These are phyloP conservation scores for Kurtzmaniella quercitrusa DNA, from an alignment of 1,139 yeast genomes.

Conservation along the genomic window DNA sequence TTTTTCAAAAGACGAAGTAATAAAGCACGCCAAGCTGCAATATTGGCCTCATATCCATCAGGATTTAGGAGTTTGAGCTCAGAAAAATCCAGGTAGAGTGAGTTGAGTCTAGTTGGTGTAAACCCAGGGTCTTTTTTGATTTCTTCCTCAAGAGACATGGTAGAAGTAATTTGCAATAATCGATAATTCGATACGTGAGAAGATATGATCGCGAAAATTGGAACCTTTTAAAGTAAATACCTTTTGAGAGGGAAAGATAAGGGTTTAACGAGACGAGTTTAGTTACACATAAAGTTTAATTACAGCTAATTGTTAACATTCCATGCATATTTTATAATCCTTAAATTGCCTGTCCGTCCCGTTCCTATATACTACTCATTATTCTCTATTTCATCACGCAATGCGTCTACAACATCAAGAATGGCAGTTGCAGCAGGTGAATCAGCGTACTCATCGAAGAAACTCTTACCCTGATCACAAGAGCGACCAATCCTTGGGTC, in stretches of 20 bases:
- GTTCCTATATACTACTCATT: background rate
- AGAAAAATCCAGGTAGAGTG: constrained; percentile 61
- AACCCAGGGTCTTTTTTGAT: constrained; percentile 25
- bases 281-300: too few relatives aligned
- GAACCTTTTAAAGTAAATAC: too few relatives aligned
- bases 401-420: constrained; percentile 70
- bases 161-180: background rate
- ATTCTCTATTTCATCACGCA: constrained; percentile 43
- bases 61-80: constrained; percentile 50
- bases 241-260: too few relatives aligned
- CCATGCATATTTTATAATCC: too few relatives aligned
- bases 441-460: constrained; percentile 79
- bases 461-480: constrained; percentile 87
- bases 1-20: constrained; percentile 18
- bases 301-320: too few relatives aligned
- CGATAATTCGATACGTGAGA: background rate
- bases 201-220: too few relatives aligned
- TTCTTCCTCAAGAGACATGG: constrained; percentile 12
- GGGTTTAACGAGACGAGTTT: too few relatives aligned
- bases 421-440: constrained; percentile 93
- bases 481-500: constrained; percentile 92
- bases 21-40: constrained; percentile 54
- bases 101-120: constrained; percentile 49
- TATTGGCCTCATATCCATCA: constrained; percentile 69
- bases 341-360: too few relatives aligned